Evolutionary conservation across 2,329 filamentous ascomycete species (phyloP), one percentile per base, ranked within the genome.

Genomic region (Gnomoniopsis smithogilvyi): DNA sequence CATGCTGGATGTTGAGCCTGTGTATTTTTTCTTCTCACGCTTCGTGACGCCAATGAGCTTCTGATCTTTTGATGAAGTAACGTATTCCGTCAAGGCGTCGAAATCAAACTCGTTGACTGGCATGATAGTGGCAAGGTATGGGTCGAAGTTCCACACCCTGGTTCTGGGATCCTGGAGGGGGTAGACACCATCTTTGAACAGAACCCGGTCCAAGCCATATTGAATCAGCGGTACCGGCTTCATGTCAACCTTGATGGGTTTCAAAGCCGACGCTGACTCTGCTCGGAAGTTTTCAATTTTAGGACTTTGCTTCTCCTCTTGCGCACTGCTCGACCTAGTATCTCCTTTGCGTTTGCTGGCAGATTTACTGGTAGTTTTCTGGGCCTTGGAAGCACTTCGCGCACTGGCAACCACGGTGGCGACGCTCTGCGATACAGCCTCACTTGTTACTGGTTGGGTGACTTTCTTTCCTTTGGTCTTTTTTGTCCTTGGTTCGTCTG

Each of bases 1-100:
- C 92, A 97, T 96, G 74, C 94, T 98, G 1, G 95, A 99, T 0
- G 95, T 98, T 14, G 95, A 99, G 11, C 95, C 95, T 12, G 92
- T 88, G 69, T 96, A 99, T 69, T 90, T 96, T 71, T 87, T 92
- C 14, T 80, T 76, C 61, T 90, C 74, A 56, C 85, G 73, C 52
- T 80, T 78, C 2, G 91, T 90, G 46, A 95, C 83, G 1, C 80
- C 71, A n/a, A 88, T 81, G 14, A 99, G 79, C 4, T 80, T 85
- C 6, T 76, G 73, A 69, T 99, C 95, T 70, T 90, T 87, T 11
- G 94, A 98, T 0, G 95, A 97, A 0, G 93, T 97, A 64, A 96
- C 86, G 72, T 96, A 99, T 63, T 87, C 82, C 71, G 90, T 91
- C 56, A 99, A 74, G 3, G 92, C 87, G 59, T 90, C 83, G 72